Percentiles rank a stretch among this genome's conserved stretches.
Evolutionary conservation across 768 basidiomycete species (phyloP).

Genomic region (Tylopilus balloui): DNA sequence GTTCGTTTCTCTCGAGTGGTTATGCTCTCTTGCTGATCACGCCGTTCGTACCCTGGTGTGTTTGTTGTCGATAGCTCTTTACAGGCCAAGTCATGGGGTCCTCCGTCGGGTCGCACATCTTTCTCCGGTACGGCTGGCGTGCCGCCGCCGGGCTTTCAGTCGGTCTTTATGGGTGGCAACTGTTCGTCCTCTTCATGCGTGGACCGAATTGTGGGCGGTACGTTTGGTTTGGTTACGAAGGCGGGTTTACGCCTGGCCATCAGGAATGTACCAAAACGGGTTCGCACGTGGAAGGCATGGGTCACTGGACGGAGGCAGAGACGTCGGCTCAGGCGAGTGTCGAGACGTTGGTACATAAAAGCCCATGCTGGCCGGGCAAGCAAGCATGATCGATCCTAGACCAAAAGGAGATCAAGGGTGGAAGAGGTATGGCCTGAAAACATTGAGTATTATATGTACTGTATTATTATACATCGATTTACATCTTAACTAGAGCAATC

Average conservation of each 20-base stretch:
- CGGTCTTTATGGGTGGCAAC: constrained; percentile 32
- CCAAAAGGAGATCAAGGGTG: not conserved
- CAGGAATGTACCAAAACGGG: not conserved
- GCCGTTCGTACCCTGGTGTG: not conserved
- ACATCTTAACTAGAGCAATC: not conserved
- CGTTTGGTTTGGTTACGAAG: constrained; percentile 60
- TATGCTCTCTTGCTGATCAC: not conserved
- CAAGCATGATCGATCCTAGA: not conserved
- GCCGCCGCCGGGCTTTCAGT: constrained; percentile 32
- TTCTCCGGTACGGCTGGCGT: constrained; percentile 39
- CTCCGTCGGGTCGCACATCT: constrained; percentile 38
- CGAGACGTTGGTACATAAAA: constrained; percentile 5
- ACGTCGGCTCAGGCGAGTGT: not conserved
- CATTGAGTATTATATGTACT: not conserved
- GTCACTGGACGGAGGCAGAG: not conserved
- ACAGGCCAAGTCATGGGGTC: constrained; percentile 43
- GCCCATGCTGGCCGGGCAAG: constrained; percentile 5
- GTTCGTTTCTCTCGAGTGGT: not conserved
- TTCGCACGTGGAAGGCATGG: not conserved
- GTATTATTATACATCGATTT: not conserved
- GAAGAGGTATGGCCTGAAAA: not conserved
- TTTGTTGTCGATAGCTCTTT: constrained; percentile 20
- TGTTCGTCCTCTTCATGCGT: constrained; percentile 34
- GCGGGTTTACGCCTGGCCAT: constrained; percentile 35
- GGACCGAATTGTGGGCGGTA: constrained; percentile 36